These are phyloP conservation scores for Brassica incana DNA, from an alignment of 345 rosid species.

Conservation along the genomic window DNA sequence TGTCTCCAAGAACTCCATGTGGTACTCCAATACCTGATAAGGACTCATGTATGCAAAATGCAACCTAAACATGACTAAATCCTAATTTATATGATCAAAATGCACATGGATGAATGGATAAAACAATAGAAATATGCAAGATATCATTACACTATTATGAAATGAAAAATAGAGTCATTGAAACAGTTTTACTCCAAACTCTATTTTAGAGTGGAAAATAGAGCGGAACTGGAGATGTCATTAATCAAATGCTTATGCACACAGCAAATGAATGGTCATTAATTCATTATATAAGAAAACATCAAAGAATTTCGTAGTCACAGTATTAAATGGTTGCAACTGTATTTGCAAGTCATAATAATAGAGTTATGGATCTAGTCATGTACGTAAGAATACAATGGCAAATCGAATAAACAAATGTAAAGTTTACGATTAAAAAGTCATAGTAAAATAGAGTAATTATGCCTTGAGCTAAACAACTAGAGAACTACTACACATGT, in stretches of 20 bases:
- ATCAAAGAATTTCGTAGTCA: neutral
- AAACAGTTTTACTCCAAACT: too few species aligned
- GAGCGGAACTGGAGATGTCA: too few species aligned
- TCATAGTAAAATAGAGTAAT: neutral
- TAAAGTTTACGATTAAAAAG: neutral
- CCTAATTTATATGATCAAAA: too few species aligned
- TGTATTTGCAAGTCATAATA: neutral
- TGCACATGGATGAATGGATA: too few species aligned
- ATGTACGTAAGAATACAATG: neutral
- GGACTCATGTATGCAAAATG: too few species aligned
- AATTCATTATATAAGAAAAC: neutral
- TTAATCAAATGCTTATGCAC: neutral
- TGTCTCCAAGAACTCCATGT: too few species aligned
- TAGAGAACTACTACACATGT: neutral
- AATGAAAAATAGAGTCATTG: too few species aligned
- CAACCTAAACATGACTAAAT: too few species aligned
- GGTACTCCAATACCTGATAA: too few species aligned
- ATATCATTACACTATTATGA: too few species aligned
- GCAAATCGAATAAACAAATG: neutral
- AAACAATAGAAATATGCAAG: too few species aligned
- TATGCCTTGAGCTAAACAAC: neutral
- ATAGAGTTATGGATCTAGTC: neutral
- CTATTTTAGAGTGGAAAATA: too few species aligned
- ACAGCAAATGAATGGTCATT: neutral
- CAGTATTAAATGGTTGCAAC: neutral